phyloP scores from a whole-genome alignment of 306 rosid species.

The Leucaena leucocephala region DNA sequence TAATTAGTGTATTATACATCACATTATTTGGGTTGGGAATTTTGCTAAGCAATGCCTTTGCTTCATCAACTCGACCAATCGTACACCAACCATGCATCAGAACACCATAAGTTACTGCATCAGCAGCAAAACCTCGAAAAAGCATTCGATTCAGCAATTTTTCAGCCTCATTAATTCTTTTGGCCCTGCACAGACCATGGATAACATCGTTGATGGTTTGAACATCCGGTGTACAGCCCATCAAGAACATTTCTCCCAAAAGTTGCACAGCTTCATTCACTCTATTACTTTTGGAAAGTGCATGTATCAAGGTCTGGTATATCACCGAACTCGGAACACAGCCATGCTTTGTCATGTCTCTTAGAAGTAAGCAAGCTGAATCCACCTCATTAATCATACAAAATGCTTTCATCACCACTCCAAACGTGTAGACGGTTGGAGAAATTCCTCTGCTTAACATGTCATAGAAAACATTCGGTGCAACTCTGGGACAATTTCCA shows the following conservation, averaged over 20 bases:
- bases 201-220: slow-evolving; percentile 82
- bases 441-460: slow-evolving; percentile 80
- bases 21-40: slow-evolving; percentile 62
- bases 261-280: slow-evolving; percentile 73
- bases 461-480: slow-evolving; percentile 78
- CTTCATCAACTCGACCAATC: slow-evolving; percentile 73
- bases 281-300: slow-evolving; percentile 61
- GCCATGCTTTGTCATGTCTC: slow-evolving; percentile 86
- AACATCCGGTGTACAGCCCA: slow-evolving; percentile 89
- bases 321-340: slow-evolving; percentile 86
- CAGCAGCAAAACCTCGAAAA: slow-evolving; percentile 57
- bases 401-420: slow-evolving; percentile 79
- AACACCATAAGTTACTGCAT: slow-evolving; percentile 75
- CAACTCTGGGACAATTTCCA: slow-evolving; percentile 71
- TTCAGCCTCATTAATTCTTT: slow-evolving; percentile 71
- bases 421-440: slow-evolving; percentile 74
- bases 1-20: slow-evolving; percentile 69
- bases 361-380: slow-evolving; percentile 79
- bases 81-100: slow-evolving; percentile 74
- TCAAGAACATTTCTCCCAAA: slow-evolving; percentile 84
- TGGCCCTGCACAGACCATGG: slow-evolving; percentile 67
- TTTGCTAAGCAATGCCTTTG: slow-evolving; percentile 63
- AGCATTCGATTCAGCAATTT: slow-evolving; percentile 84
- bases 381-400: slow-evolving; percentile 81
- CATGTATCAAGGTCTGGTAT: slow-evolving; percentile 88